Base-by-base conservation (phyloP, 352 stramenopile species). In the Globisporangium mamillatum region DNA sequence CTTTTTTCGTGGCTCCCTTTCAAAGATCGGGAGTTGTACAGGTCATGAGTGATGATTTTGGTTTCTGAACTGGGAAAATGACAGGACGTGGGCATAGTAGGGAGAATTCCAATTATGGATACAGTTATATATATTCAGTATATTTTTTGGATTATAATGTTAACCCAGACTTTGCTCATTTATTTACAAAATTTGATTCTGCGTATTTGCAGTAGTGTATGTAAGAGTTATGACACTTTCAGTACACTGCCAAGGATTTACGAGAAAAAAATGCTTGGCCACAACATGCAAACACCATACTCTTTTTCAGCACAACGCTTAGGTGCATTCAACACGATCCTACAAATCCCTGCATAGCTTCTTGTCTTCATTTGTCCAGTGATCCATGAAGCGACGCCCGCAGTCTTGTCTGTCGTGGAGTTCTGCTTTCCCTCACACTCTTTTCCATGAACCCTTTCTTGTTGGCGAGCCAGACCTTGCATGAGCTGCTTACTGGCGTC, bases 21-120 rank as follows among this genome's bases (percentile, higher is more conserved):
- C 24, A 60, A 18, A 10, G 54, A 60, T 60, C 54, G 27, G 25
- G 27, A 32, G 25, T 44, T 60, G 25, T 25, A 41, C 16, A 1
- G 27, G 1, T 22, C 8, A 27, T 25, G 54, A 41, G 54, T 60
- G 44, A 60, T 29, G 27, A 2, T 29, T 29, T 29, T 60, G 16
- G 16, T 60, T 60, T 60, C 54, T 60, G 54, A 60, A 16, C 54
- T 60, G 53, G 34, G 36, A 18, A 8, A 38, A 57, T 27, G 50
- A 58, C 24, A 24, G 52, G 50, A 6, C 22, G 4, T 5, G 38
- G 16, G 38, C 38, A 46, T 46, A 20, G 38, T 20, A 44, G 36
- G 36, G 36, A 44, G 10, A 44, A 44, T 44, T 9, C 32, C 32
- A 44, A 1, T 44, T 14, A 44, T 44, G 9, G 36, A 12, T 44